Percentiles rank a stretch among this genome's conserved stretches.
Evolutionary conservation across 2,329 filamentous ascomycete genomes (phyloP).

Genomic region (Raffaelea ambrosiae): DNA sequence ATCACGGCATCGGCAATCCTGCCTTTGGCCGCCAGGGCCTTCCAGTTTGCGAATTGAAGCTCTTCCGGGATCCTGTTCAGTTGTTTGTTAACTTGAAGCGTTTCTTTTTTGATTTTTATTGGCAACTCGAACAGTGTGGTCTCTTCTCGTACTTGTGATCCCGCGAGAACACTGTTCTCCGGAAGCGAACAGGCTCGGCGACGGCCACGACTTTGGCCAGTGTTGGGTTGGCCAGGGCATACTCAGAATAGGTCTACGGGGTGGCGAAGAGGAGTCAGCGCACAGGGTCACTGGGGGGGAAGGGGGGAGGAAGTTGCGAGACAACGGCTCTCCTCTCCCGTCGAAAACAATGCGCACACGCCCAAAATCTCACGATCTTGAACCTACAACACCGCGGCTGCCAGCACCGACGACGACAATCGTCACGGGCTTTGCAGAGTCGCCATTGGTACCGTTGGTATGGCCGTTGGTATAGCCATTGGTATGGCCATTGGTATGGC

Average conservation of each 20-base stretch:
- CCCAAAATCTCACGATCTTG: neutral
- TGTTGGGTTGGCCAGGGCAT: neutral
- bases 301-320: no score
- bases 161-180: neutral
- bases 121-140: no score
- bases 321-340: no score
- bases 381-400: neutral
- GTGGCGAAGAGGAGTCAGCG: no score
- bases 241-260: neutral
- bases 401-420: neutral
- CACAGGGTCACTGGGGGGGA: no score
- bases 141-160: neutral
- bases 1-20: constrained; percentile 1
- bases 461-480: neutral
- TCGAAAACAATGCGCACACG: no score
- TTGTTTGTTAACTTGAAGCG: no score
- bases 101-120: no score
- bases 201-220: constrained; percentile 1
- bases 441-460: neutral
- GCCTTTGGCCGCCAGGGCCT: neutral
- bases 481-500: no score
- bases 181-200: neutral
- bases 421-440: neutral
- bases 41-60: neutral
- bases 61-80: neutral